Evolutionary conservation across 441 rosid genomes (phyloP).

Genomic region (Viola pubescens): DNA sequence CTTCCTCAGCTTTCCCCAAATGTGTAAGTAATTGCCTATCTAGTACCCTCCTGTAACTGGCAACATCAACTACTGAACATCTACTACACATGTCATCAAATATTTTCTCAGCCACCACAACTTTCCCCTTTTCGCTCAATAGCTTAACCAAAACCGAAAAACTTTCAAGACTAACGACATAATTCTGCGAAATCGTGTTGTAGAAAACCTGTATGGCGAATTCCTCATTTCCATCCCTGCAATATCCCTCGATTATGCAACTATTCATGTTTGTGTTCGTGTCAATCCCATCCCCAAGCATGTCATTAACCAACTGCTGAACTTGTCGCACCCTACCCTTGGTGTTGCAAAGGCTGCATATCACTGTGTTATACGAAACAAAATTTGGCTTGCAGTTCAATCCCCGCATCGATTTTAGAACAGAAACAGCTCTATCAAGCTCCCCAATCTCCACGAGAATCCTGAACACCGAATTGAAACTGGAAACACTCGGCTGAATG

Average conservation of each 20-base stretch:
- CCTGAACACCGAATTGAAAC: constrained; percentile 29
- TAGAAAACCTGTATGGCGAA: constrained; percentile 16
- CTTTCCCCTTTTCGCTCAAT: constrained; percentile 21
- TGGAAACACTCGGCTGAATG: constrained; percentile 16
- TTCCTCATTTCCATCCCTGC: constrained; percentile 20
- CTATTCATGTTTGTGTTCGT: constrained; percentile 24
- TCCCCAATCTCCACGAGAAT: constrained; percentile 19
- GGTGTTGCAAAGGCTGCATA: constrained; percentile 25
- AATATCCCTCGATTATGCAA: constrained; percentile 25
- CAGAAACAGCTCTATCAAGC: constrained; percentile 23
- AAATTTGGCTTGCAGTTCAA: constrained; percentile 32
- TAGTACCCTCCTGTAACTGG: constrained; percentile 21
- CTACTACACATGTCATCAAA: constrained; percentile 24
- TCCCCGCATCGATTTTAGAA: constrained; percentile 22
- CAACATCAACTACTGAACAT: constrained; percentile 15
- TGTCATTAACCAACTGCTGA: constrained; percentile 19
- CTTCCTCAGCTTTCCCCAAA: neutral
- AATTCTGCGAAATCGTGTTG: constrained; percentile 20
- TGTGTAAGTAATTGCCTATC: constrained; percentile 18
- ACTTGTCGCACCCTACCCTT: constrained; percentile 28
- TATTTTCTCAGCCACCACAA: constrained; percentile 13
- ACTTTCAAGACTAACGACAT: constrained; percentile 20
- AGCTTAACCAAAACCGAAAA: constrained; percentile 21
- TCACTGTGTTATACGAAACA: constrained; percentile 20
- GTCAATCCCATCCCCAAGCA: constrained; percentile 20